A percentile compares a stretch with the other conserved stretches of the same genome.
Conservation (phyloP, 371 early-diverging fungal genomes). For the Zychaea mexicana region DNA sequence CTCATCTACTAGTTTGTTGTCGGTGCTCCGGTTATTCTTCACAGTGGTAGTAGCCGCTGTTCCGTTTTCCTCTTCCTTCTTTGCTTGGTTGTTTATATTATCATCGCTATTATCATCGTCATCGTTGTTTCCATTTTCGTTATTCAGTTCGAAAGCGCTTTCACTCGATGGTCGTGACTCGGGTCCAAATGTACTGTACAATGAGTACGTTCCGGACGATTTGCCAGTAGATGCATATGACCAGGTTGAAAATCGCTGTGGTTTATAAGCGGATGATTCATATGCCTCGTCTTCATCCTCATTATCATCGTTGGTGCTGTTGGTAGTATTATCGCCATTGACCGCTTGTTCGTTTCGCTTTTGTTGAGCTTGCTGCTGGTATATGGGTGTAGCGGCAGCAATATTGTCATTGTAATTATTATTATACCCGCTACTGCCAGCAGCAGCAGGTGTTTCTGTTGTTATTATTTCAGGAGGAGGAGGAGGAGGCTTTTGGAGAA, state of each 20-base stretch:
- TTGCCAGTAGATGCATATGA: conserved; percentile 35
- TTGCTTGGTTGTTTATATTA: too few relatives aligned
- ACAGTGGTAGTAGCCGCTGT: too few relatives aligned
- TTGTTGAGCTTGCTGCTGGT: too few relatives aligned
- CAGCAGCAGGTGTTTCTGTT: not conserved
- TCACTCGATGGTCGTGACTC: conserved; percentile 14
- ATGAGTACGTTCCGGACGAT: conserved; percentile 36
- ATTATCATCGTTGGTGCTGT: not conserved
- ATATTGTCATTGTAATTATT: not conserved
- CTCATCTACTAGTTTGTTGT: not conserved
- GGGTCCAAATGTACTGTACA: conserved; percentile 41
- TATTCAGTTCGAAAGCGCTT: conserved; percentile 5
- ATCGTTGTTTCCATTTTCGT: conserved; percentile 5
- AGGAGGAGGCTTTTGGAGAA: conserved; percentile 1
- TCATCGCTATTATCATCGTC: not conserved
- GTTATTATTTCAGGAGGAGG: too few relatives aligned
- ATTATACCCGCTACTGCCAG: not conserved
- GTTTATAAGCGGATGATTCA: not conserved
- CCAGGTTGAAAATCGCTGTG: conserved; percentile 21
- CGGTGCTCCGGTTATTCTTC: too few relatives aligned
- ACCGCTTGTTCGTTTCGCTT: too few relatives aligned
- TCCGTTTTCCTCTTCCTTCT: not conserved
- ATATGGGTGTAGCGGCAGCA: too few relatives aligned
- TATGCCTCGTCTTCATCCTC: not conserved
- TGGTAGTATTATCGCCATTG: too few relatives aligned